Percentiles rank a stretch among this genome's conserved stretches.
These are phyloP conservation scores for Macrocybe gigantea DNA, from an alignment of 768 basidiomycete species.

Conservation along the genomic window DNA sequence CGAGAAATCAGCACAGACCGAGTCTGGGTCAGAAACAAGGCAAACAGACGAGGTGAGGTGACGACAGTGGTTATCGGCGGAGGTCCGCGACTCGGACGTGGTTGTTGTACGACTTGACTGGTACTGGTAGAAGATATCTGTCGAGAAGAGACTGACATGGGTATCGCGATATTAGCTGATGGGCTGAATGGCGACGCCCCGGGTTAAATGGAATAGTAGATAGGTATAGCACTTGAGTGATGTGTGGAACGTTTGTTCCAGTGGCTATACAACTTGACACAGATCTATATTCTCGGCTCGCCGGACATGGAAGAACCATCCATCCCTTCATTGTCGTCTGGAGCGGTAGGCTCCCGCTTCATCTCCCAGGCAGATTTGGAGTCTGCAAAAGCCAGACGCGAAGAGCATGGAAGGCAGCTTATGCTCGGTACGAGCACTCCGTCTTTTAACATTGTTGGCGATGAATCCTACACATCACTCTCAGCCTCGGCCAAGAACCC, in stretches of 20 bases:
- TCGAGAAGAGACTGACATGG: no score
- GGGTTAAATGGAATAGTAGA: no score
- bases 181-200: no score
- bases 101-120: no score
- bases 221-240: no score
- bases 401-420: conserved; percentile 88
- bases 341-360: conserved; percentile 78
- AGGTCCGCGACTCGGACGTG: conserved; percentile 19
- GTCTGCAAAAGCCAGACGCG: conserved; percentile 58
- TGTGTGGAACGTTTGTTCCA: no score
- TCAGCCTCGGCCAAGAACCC: conserved; percentile 78
- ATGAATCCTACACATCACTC: neutral
- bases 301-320: no score
- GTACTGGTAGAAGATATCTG: no score
- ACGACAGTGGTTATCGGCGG: conserved; percentile 52
- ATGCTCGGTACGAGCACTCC: conserved; percentile 51
- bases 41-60: conserved; percentile 61
- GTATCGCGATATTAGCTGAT: no score
- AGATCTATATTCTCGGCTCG: no score
- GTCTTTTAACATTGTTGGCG: neutral
- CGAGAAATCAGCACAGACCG: conserved; percentile 5
- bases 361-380: conserved; percentile 78
- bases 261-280: no score
- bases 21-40: conserved; percentile 1
- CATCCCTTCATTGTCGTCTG: conserved; percentile 67